phyloP scores from a whole-genome alignment of 768 basidiomycete species.

The Boletus fagicola region DNA sequence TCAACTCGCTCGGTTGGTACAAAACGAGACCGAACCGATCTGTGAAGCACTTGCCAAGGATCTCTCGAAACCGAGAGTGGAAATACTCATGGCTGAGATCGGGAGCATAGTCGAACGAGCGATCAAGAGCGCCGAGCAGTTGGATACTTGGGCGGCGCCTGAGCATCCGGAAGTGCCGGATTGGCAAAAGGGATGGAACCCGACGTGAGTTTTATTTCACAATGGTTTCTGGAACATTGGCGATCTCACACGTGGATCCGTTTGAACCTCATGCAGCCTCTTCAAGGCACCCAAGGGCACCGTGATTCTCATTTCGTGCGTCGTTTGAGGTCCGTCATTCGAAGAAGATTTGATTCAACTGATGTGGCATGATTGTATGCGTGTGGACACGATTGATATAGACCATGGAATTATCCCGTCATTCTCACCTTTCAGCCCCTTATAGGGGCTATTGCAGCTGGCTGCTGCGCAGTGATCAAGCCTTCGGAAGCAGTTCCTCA shows the following conservation, averaged over 20 bases:
- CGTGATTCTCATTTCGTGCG: conserved; percentile 59
- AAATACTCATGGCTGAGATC: conserved; percentile 44
- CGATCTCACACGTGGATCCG: not conserved
- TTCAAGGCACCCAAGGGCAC: conserved; percentile 60
- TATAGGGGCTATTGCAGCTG: conserved; percentile 71
- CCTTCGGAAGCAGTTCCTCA: conserved; percentile 57
- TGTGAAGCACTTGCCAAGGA: conserved; percentile 45
- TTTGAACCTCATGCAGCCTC: conserved; percentile 26
- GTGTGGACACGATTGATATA: conserved; percentile 17
- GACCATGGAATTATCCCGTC: conserved; percentile 69
- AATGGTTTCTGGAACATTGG: not conserved
- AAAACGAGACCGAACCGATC: conserved; percentile 59
- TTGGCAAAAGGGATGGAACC: conserved; percentile 51
- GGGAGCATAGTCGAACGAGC: conserved; percentile 41
- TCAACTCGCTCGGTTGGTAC: conserved; percentile 57
- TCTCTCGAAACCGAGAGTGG: conserved; percentile 44
- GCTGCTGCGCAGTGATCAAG: conserved; percentile 66
- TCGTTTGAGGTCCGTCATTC: not conserved
- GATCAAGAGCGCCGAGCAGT: conserved; percentile 42
- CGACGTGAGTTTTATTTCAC: conserved; percentile 32
- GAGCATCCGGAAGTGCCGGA: conserved; percentile 37
- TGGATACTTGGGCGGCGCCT: conserved; percentile 59
- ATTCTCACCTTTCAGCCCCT: conserved; percentile 55
- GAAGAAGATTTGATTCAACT: not conserved
- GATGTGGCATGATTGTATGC: not conserved